Conservation (phyloP, 768 basidiomycete species). For the Pseudohyphozyma bogoriensis region DNA sequence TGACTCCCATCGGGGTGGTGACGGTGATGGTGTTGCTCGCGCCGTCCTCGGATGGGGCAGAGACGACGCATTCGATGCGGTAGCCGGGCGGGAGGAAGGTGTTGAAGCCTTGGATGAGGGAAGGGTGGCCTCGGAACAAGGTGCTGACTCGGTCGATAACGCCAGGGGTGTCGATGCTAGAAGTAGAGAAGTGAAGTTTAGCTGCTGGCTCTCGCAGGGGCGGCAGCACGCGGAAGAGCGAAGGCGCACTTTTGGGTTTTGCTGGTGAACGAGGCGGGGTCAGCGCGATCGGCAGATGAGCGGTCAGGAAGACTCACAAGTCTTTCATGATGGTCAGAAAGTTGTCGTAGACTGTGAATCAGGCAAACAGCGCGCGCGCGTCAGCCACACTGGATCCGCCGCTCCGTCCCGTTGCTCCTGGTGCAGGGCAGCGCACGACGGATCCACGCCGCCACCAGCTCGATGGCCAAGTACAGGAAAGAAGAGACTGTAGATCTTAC, state of each 20-base stretch:
- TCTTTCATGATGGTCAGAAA: conserved; percentile 8
- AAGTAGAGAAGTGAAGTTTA: conserved; percentile 18
- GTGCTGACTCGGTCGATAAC: conserved; percentile 91
- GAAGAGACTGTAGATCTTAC: background rate
- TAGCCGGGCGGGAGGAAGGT: conserved; percentile 92
- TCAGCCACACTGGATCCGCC: background rate
- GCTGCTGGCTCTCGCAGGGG: background rate
- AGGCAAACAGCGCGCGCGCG: background rate
- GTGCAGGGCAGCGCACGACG: no score
- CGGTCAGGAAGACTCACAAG: background rate
- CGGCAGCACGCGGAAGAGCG: background rate
- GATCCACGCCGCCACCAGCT: no score
- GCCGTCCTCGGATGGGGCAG: conserved; percentile 1
- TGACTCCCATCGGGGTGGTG: conserved; percentile 38
- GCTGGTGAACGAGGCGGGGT: conserved; percentile 78
- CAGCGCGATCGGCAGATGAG: background rate
- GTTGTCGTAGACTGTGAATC: conserved; percentile 24
- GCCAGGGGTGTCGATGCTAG: conserved; percentile 91
- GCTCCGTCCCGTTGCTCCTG: background rate
- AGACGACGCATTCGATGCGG: conserved; percentile 57
- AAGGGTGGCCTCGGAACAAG: conserved; percentile 81
- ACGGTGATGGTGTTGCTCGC: conserved; percentile 36
- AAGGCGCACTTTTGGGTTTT: conserved; percentile 60
- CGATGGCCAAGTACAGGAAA: no score
- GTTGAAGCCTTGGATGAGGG: conserved; percentile 93